Base-by-base conservation (phyloP, 1,284 basidiomycete genomes). In the Cutaneotrichosporon daszewskae region DNA sequence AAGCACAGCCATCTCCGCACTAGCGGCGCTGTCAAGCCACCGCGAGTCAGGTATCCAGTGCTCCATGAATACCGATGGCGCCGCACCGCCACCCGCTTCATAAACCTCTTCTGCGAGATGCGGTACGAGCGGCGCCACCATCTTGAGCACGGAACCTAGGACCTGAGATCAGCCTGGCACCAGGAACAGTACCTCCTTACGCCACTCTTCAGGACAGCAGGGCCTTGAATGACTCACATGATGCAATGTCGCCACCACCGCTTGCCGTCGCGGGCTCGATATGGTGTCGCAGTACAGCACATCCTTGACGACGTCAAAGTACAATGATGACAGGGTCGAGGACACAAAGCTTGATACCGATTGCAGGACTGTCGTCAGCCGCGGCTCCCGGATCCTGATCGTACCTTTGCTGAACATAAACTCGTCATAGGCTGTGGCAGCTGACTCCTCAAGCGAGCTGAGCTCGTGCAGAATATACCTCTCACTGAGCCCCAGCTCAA, bases 221-320 rank as follows among this genome's bases (percentile, higher is more conserved):
- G 37, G 40, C 22, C 18, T 41, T 31, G 29, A 2, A 51, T 7
- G 28, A 31, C 76, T 50, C 45, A 89, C 86, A 64, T 85, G 77
- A 42, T 83, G 75, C 13, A 96, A 72, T 0, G 88, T 84, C 2
- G 82, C 80, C 3, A 91, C 66, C 16, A 85, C 76, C 1, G 78
- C 77, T 42, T 77, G 73, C 11, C 94, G 79, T 36, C 81, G 75
- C 1, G 68, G 53, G 48, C 79, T 78, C 11, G 75, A 59, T 1
- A 69, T 49, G 4, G 72, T 66, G 57, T 88, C 78, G 24, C 87
- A 85, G 64, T 99, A 98, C 5, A 99, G 74, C 28, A 79, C 79
- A 68, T 97, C 94, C 68, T 97, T 97, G 41, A 81, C 85, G 35
- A 88, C 81, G 60, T 94, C 90, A 53, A 97, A 87, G 71, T 97